These are phyloP conservation scores for Eutrema heterophyllum DNA, from an alignment of 345 rosid genomes.

Conservation along the genomic window DNA sequence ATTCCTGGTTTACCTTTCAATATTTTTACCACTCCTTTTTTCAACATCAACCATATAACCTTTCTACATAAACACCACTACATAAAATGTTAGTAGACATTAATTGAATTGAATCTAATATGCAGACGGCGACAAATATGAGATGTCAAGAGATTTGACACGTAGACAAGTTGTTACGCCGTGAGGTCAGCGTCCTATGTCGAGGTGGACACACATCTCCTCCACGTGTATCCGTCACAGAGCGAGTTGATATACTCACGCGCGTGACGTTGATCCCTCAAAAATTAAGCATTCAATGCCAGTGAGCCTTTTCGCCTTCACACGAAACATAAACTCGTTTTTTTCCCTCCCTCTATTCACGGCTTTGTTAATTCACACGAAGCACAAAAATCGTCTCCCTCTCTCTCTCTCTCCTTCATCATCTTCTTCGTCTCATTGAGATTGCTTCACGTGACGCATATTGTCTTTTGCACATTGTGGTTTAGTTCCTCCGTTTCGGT, in stretches of 20 bases:
- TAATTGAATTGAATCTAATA: background rate
- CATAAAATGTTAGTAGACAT: background rate
- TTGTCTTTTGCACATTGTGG: slow-evolving; percentile 21
- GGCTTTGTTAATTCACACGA: slow-evolving; percentile 48
- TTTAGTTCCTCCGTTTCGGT: slow-evolving; percentile 21
- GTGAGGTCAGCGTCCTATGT: background rate
- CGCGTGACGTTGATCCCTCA: background rate
- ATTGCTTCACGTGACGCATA: background rate
- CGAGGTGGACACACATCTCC: slow-evolving; percentile 2
- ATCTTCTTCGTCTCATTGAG: background rate
- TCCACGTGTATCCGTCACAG: background rate
- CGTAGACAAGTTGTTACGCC: slow-evolving; percentile 10
- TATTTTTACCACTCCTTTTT: background rate
- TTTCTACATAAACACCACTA: background rate
- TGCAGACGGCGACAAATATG: background rate
- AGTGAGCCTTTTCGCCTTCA: background rate
- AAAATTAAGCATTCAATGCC: slow-evolving; percentile 8
- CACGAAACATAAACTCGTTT: slow-evolving; percentile 16
- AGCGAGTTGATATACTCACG: slow-evolving; percentile 21
- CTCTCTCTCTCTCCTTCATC: slow-evolving; percentile 13
- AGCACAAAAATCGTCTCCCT: slow-evolving; percentile 39
- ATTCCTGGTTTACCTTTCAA: background rate
- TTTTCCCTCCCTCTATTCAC: slow-evolving; percentile 11
- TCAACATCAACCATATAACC: background rate
- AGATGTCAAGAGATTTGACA: slow-evolving; percentile 13